Evolutionary conservation across 108 stramenopile species (phyloP).

Genomic region (Thalassiosira profunda): DNA sequence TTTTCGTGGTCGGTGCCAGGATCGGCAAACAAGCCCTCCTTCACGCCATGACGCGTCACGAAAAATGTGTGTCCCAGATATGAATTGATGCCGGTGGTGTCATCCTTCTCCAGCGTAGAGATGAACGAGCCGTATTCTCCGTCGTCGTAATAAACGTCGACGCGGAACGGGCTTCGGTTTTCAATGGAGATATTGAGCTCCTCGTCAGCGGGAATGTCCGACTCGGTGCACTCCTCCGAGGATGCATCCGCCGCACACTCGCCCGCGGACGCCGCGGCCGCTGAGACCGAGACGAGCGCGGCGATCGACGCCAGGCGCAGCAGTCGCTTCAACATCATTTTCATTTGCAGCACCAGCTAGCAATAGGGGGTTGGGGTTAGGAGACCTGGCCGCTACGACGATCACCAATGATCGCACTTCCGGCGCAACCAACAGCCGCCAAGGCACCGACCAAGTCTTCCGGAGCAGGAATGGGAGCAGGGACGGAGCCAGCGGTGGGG

Average conservation of each 20-base stretch:
- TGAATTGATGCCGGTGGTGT: conserved; percentile 23
- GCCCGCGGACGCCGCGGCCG: conserved; percentile 20
- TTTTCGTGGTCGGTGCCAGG: conserved; percentile 28
- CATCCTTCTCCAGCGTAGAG: conserved; percentile 43
- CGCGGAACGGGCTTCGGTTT: conserved; percentile 35
- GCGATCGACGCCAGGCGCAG: too few species aligned
- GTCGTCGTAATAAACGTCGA: conserved; percentile 69
- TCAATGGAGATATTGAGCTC: background rate
- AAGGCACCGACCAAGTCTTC: too few species aligned
- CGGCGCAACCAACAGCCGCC: too few species aligned
- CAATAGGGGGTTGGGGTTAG: too few species aligned
- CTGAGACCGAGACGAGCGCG: too few species aligned
- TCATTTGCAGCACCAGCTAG: too few species aligned
- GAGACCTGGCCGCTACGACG: too few species aligned
- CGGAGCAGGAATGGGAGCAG: too few species aligned
- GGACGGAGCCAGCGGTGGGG: too few species aligned
- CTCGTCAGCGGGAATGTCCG: conserved; percentile 6
- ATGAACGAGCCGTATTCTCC: conserved; percentile 48
- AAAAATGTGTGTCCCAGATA: conserved; percentile 56
- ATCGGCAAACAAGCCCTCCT: conserved; percentile 57
- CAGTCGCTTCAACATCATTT: too few species aligned
- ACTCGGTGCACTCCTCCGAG: conserved; percentile 1
- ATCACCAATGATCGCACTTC: too few species aligned
- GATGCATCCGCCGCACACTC: background rate
- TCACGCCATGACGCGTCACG: conserved; percentile 69